Percentiles rank a stretch among this genome's conserved stretches.
These are phyloP conservation scores for Amylostereum chailletii DNA, from an alignment of 1,284 basidiomycete species.

Conservation along the genomic window DNA sequence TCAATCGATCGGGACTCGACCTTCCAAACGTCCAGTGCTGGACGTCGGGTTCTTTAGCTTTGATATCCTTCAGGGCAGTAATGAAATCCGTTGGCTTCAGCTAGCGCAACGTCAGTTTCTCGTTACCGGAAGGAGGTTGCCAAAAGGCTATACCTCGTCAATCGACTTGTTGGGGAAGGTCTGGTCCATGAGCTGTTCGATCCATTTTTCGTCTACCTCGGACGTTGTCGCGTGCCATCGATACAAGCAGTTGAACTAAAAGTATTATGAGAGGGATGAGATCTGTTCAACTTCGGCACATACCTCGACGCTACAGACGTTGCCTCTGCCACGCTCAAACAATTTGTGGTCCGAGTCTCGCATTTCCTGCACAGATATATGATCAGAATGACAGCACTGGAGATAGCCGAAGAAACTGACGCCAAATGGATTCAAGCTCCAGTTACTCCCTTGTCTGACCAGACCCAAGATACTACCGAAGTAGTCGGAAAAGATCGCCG, in stretches of 20 bases:
- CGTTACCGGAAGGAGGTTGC: too few relatives aligned
- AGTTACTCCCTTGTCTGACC: constrained; percentile 57
- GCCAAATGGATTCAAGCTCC: constrained; percentile 63
- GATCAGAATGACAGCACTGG: background rate
- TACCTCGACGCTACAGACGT: constrained; percentile 69
- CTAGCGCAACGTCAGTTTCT: too few relatives aligned
- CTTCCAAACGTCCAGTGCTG: constrained; percentile 61
- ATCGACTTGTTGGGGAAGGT: constrained; percentile 47
- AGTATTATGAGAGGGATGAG: constrained; percentile 1
- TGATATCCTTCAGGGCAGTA: constrained; percentile 29
- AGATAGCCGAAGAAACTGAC: constrained; percentile 23
- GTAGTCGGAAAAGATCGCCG: constrained; percentile 69
- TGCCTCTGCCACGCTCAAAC: constrained; percentile 70
- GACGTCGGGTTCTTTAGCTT: constrained; percentile 34
- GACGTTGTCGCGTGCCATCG: constrained; percentile 77
- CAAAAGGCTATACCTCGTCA: constrained; percentile 24
- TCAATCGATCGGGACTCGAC: constrained; percentile 26
- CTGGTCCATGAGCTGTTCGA: constrained; percentile 33
- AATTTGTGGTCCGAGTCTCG: constrained; percentile 48
- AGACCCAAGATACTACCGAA: constrained; percentile 69
- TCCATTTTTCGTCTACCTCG: constrained; percentile 62
- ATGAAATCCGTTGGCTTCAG: constrained; percentile 43
- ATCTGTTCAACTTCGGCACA: constrained; percentile 9
- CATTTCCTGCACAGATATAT: constrained; percentile 40
- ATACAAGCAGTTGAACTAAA: constrained; percentile 75